Evolutionary conservation across 2,329 filamentous ascomycete species (phyloP).

Genomic region (Fusarium camptoceras): DNA sequence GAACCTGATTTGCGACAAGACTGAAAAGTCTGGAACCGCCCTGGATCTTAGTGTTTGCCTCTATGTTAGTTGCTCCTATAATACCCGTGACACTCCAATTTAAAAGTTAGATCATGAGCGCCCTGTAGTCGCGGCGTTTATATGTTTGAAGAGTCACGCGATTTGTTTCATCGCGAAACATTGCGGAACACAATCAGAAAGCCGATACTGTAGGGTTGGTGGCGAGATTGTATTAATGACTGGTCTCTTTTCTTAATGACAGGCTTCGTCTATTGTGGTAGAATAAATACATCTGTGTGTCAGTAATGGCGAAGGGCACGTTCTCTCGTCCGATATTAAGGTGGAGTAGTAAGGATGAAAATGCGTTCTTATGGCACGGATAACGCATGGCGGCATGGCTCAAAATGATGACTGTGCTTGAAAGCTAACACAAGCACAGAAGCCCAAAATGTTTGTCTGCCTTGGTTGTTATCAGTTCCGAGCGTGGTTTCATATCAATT

Average conservation of each 20-base stretch:
- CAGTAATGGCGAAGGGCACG: not conserved
- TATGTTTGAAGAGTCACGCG: conserved; percentile 1
- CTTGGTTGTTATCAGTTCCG: not conserved
- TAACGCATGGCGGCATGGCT: not conserved
- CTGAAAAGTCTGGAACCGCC: conserved; percentile 1
- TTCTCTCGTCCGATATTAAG: not conserved
- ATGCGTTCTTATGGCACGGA: not conserved
- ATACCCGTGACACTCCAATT: not conserved
- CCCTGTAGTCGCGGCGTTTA: not conserved
- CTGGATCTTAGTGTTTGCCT: not conserved
- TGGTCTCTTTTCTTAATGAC: not conserved
- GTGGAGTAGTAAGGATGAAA: not conserved
- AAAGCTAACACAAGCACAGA: not conserved
- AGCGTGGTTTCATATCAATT: not conserved
- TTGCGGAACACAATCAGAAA: not conserved
- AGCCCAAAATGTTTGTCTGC: not conserved
- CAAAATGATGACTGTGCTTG: not conserved
- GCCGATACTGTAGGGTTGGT: not conserved
- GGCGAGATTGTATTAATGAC: not conserved
- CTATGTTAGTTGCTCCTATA: not conserved
- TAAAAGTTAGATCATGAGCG: not conserved
- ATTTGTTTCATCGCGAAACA: conserved; percentile 21
- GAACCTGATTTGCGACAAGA: not conserved
- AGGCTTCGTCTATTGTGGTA: not conserved
- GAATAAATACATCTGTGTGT: not conserved